phyloP scores from a whole-genome alignment of 2,329 filamentous ascomycete genomes.

The Ceratocystis smalleyi region DNA sequence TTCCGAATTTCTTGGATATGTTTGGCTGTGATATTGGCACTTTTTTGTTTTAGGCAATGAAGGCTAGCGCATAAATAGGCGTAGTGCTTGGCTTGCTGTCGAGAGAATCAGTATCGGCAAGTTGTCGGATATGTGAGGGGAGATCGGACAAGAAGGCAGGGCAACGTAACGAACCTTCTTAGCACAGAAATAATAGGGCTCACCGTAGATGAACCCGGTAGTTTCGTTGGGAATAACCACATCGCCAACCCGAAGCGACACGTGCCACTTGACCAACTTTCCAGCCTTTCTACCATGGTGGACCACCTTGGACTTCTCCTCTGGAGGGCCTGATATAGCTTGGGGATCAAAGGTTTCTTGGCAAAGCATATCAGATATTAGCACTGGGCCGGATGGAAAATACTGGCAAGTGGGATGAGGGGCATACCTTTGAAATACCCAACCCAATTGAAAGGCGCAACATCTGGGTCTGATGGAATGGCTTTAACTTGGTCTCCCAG shows the following conservation, averaged over 20 bases:
- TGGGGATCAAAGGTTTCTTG: neutral
- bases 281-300: slow-evolving; percentile 5
- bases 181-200: slow-evolving; percentile 26
- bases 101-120: neutral
- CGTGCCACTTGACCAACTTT: neutral
- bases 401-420: neutral
- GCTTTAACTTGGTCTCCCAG: neutral
- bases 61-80: slow-evolving; percentile 34
- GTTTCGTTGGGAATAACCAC: slow-evolving; percentile 22
- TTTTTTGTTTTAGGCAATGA: slow-evolving; percentile 20
- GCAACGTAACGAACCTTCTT: slow-evolving; percentile 31
- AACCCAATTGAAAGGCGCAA: slow-evolving; percentile 9
- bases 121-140: neutral
- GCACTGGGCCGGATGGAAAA: neutral
- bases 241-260: neutral
- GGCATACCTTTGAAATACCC: slow-evolving; percentile 2
- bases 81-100: slow-evolving; percentile 34
- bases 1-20: neutral
- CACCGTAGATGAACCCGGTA: slow-evolving; percentile 23
- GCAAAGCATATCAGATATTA: neutral
- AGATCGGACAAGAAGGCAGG: neutral
- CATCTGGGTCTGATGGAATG: neutral
- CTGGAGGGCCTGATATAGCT: neutral
- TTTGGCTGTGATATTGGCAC: neutral
- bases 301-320: neutral